phyloP scores from a whole-genome alignment of 1,139 yeast species.

The Waltiozyma sp. region DNA sequence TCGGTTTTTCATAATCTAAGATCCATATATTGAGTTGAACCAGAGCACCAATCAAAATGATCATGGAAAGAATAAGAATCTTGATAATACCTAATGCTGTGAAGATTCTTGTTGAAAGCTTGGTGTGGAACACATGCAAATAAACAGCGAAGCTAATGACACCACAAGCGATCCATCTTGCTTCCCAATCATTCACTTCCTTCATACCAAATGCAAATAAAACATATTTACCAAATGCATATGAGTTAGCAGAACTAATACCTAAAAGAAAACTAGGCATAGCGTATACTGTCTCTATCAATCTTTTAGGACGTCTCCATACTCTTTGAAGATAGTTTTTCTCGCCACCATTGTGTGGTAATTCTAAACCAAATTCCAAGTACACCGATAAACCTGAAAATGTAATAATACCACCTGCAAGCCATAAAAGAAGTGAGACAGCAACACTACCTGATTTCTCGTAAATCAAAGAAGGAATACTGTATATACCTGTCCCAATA shows the following conservation, averaged over 20 bases:
- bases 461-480: conserved; percentile 38
- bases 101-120: conserved; percentile 33
- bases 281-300: conserved; percentile 28
- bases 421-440: conserved; percentile 30
- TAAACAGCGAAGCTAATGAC: conserved; percentile 32
- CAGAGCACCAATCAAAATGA: conserved; percentile 27
- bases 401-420: conserved; percentile 34
- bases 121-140: conserved; percentile 30
- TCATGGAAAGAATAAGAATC: conserved; percentile 29
- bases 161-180: conserved; percentile 33
- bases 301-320: conserved; percentile 14
- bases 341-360: conserved; percentile 41
- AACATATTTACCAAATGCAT: conserved; percentile 39
- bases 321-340: conserved; percentile 38
- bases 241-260: conserved; percentile 40
- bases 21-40: conserved; percentile 5
- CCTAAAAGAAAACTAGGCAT: conserved; percentile 38
- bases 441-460: conserved; percentile 34
- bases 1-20: conserved; percentile 3
- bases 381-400: conserved; percentile 37
- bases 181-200: conserved; percentile 20
- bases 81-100: conserved; percentile 35
- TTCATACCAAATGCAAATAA: conserved; percentile 27
- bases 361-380: conserved; percentile 35
- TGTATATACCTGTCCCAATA: conserved; percentile 42